phyloP scores from a whole-genome alignment of 2,329 filamentous ascomycete genomes.

The Beauveria scarabaeidicola region DNA sequence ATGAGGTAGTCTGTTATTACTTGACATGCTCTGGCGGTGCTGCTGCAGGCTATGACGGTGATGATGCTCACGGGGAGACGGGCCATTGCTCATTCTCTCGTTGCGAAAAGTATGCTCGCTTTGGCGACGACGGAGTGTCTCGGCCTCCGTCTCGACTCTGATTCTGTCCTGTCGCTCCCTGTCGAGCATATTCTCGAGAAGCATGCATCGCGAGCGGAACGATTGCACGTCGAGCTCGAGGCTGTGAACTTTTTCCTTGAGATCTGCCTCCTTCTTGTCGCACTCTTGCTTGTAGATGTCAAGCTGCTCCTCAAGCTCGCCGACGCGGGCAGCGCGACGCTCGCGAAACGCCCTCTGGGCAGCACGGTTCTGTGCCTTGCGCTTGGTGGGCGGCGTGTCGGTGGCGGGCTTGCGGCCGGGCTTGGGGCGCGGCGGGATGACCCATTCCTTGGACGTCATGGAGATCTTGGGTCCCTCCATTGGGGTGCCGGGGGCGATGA shows the following conservation, averaged over 20 bases:
- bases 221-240: slow-evolving; percentile 61
- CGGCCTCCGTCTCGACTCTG: slow-evolving; percentile 33
- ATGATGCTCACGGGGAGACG: slow-evolving; percentile 11
- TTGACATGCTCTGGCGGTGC: slow-evolving; percentile 21
- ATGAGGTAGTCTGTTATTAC: slow-evolving; percentile 17
- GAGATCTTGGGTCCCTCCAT: slow-evolving; percentile 40
- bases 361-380: slow-evolving; percentile 88
- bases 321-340: slow-evolving; percentile 73
- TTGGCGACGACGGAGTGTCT: slow-evolving; percentile 24
- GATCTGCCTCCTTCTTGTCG: slow-evolving; percentile 47
- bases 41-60: slow-evolving; percentile 21
- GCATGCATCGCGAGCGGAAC: slow-evolving; percentile 52
- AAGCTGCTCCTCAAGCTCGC: slow-evolving; percentile 61
- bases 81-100: slow-evolving; percentile 16
- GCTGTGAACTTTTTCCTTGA: slow-evolving; percentile 46
- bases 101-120: slow-evolving; percentile 21
- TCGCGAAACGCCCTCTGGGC: slow-evolving; percentile 89
- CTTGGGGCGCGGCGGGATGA: slow-evolving; percentile 75
- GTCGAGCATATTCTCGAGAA: slow-evolving; percentile 55
- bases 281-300: slow-evolving; percentile 51
- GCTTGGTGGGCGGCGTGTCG: slow-evolving; percentile 84
- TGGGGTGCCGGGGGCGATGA: slow-evolving; percentile 32
- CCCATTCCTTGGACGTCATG: slow-evolving; percentile 77
- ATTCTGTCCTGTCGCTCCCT: slow-evolving; percentile 44
- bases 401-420: slow-evolving; percentile 90